phyloP scores from a whole-genome alignment of 1,284 basidiomycete genomes.

The Mycosarcoma mackinlayi region DNA sequence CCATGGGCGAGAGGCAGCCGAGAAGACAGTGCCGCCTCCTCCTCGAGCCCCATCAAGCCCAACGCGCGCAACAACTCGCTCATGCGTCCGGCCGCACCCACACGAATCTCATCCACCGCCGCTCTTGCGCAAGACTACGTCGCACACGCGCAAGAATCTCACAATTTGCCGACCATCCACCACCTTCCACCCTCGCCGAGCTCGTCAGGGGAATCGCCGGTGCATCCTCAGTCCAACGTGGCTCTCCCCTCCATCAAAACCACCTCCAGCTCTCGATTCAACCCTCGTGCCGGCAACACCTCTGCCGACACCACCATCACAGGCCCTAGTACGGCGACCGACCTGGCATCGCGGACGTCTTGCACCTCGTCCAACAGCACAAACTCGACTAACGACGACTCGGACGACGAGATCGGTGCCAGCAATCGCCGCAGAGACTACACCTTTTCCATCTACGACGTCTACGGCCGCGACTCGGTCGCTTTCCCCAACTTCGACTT shows the following conservation, averaged over 20 bases:
- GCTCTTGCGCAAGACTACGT: slow-evolving; percentile 20
- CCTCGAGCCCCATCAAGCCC: slow-evolving; percentile 7
- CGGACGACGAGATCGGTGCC: slow-evolving; percentile 49
- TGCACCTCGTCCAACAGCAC: slow-evolving; percentile 46
- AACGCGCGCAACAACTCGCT: slow-evolving; percentile 22
- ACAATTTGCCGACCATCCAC: slow-evolving; percentile 28
- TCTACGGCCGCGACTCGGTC: slow-evolving; percentile 64
- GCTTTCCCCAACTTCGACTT: slow-evolving; percentile 64
- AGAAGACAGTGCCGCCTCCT: slow-evolving; percentile 32
- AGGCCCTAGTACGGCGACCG: slow-evolving; percentile 15
- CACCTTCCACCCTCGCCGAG: slow-evolving; percentile 59
- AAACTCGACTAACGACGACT: slow-evolving; percentile 53
- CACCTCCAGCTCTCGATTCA: slow-evolving; percentile 24
- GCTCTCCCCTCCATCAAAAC: slow-evolving; percentile 31
- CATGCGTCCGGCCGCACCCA: slow-evolving; percentile 19
- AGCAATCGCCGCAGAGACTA: slow-evolving; percentile 52
- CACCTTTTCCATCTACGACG: slow-evolving; percentile 63
- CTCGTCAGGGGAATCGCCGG: slow-evolving; percentile 55
- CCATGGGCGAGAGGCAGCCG: slow-evolving; percentile 58
- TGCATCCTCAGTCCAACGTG: slow-evolving; percentile 14
- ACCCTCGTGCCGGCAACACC: slow-evolving; percentile 19
- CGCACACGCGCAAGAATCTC: slow-evolving; percentile 9
- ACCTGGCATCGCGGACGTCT: slow-evolving; percentile 31
- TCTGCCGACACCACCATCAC: slow-evolving; percentile 8
- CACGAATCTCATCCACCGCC: slow-evolving; percentile 40